Conservation (phyloP, 768 basidiomycete species). For the Mycena sanguinolenta region DNA sequence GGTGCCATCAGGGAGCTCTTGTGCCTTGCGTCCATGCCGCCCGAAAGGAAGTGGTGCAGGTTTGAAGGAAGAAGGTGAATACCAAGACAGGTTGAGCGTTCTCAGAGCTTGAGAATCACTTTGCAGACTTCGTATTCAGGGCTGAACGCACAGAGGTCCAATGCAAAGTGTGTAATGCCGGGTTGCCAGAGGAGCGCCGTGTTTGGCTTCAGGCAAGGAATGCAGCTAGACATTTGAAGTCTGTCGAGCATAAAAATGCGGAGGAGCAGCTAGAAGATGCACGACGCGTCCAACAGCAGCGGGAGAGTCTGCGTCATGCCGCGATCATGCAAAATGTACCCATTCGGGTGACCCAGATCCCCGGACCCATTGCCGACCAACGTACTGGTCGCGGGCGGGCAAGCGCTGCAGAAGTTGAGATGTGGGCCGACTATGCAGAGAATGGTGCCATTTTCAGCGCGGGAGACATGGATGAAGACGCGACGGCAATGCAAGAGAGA, state of each 20-base stretch:
- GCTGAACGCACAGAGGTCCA: conserved; percentile 5
- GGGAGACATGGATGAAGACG: conserved; percentile 9
- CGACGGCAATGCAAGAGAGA: background rate
- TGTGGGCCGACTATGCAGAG: conserved; percentile 14
- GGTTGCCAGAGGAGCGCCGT: background rate
- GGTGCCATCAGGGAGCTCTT: no score
- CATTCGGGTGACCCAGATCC: background rate
- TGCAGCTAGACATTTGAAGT: background rate
- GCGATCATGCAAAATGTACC: background rate
- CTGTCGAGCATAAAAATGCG: background rate
- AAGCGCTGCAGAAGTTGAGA: conserved; percentile 13
- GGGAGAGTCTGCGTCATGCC: background rate
- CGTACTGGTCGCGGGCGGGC: no score
- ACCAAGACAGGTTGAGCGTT: background rate
- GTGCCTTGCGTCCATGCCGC: conserved; percentile 13
- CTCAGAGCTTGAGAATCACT: background rate
- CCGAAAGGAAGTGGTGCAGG: background rate
- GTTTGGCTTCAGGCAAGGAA: background rate
- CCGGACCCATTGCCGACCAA: background rate
- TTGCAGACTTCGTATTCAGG: conserved; percentile 2
- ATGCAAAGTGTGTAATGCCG: conserved; percentile 1
- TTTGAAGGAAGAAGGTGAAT: conserved; percentile 3
- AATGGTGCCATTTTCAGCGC: conserved; percentile 11
- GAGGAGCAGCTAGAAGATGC: background rate
- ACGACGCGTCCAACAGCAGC: no score